Conservation (phyloP, 1,284 basidiomycete genomes). For the Tremellales sp. region DNA sequence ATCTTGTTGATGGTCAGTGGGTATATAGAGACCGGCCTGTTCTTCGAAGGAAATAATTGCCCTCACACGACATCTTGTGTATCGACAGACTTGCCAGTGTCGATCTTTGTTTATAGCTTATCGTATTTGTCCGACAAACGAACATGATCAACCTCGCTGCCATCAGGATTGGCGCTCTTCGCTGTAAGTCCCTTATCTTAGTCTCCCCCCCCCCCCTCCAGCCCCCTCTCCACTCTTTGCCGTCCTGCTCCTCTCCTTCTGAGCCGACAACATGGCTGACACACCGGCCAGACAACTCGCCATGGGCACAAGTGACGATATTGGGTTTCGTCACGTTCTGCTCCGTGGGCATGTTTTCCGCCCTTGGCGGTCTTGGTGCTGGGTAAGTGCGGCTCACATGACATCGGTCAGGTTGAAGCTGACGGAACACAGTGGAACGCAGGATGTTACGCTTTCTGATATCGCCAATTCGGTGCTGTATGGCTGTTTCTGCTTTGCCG, state of each 20-base stretch:
- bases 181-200: conserved; percentile 13
- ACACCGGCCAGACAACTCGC: conserved; percentile 41
- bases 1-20: too few relatives aligned
- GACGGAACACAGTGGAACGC: conserved; percentile 38
- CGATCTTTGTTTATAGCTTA: not conserved
- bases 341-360: conserved; percentile 55
- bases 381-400: conserved; percentile 28
- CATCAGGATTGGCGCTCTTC: conserved; percentile 12
- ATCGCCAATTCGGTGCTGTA: conserved; percentile 53
- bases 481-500: conserved; percentile 51
- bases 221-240: too few relatives aligned
- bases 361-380: conserved; percentile 53
- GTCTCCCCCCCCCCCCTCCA: too few relatives aligned
- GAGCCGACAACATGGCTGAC: conserved; percentile 3
- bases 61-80: too few relatives aligned
- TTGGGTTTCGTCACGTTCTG: conserved; percentile 52
- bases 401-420: not conserved
- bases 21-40: too few relatives aligned
- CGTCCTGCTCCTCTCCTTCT: too few relatives aligned
- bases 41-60: too few relatives aligned
- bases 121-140: too few relatives aligned
- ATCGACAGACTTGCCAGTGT: too few relatives aligned
- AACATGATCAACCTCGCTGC: conserved; percentile 14
- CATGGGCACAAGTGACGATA: conserved; percentile 51
- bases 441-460: conserved; percentile 51